Percentiles rank a stretch among this genome's conserved stretches.
These are phyloP conservation scores for Termitomyces sp. DNA, from an alignment of 768 basidiomycete species.

Conservation along the genomic window DNA sequence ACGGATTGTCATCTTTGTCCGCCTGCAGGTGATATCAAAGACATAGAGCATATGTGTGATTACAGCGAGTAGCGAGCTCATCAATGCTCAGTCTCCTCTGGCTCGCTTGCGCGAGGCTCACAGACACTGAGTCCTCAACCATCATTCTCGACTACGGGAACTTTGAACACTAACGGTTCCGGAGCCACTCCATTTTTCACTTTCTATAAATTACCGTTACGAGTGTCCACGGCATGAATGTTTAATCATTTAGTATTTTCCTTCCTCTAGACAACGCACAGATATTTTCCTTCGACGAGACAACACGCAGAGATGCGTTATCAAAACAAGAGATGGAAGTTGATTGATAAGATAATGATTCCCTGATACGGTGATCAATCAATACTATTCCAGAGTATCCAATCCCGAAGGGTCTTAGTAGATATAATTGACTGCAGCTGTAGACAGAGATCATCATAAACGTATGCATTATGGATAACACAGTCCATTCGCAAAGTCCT, in stretches of 20 bases:
- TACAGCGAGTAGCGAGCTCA: neutral
- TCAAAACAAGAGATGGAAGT: too few species aligned
- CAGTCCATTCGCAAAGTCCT: too few species aligned
- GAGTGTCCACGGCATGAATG: too few species aligned
- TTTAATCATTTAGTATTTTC: too few species aligned
- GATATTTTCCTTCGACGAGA: too few species aligned
- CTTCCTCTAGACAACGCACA: too few species aligned
- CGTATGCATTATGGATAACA: neutral
- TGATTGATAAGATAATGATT: neutral
- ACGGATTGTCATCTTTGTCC: neutral
- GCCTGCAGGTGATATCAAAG: neutral
- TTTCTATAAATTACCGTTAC: neutral
- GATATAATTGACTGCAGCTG: neutral
- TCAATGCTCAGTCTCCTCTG: neutral
- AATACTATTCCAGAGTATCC: neutral
- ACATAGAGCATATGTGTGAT: neutral
- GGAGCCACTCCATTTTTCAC: neutral
- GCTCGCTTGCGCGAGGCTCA: neutral
- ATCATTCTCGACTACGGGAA: neutral
- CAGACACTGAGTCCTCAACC: too few species aligned
- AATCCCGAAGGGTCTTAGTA: neutral
- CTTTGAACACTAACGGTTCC: neutral
- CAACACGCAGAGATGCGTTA: neutral
- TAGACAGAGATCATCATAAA: too few species aligned
- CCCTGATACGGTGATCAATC: neutral